Base-by-base conservation (phyloP, 106 monocot genomes). In the Acorus calamus region DNA sequence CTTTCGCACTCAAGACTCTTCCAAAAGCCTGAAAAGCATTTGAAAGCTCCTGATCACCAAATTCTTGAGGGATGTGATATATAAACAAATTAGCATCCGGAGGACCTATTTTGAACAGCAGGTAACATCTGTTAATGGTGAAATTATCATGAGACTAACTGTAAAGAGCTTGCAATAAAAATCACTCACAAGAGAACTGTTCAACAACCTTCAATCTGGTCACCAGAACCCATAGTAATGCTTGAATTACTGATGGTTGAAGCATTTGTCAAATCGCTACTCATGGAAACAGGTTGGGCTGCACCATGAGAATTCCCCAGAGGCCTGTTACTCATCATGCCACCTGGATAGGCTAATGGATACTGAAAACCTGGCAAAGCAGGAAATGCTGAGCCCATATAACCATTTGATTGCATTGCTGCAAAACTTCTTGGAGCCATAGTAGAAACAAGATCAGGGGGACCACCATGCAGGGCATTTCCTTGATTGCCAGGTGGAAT, bases 21-120 rank as follows among this genome's bases (percentile, higher is more conserved):
- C 96, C 96, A 78, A 83, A 96, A 59, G 73, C 52, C 59, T 85
- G 91, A 63, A 96, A 96, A 48, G 91, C 87, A 81, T 66, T 73
- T 52, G 91, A 77, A 42, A 96, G 87, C 41, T 96, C 96, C 55
- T 83, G 82, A 56, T 96, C 96, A 55, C 78, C 85, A 67, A 72
- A 96, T 48, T 96, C 91, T 83, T 96, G 96, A 11, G 96, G 96
- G 14, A 96, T 96, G 62, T 96, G 96, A 79, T 96, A 96, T 47
- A 96, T 96, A 69, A 96, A 96, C 65, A 96, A 73, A 78, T 96
- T 96, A 59, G 96, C 96, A 72, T 91, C 96, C 70, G 84, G 87
- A 69, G 96, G 96, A 14, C 96, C 96, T 93, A 66, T 11, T 59
- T 11, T 62, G 14, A 64, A 52, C 6, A 59, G 66, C 46, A 60